These are phyloP conservation scores for Dothiorella sarmentorum DNA, from an alignment of 2,329 filamentous ascomycete species.

Conservation along the genomic window DNA sequence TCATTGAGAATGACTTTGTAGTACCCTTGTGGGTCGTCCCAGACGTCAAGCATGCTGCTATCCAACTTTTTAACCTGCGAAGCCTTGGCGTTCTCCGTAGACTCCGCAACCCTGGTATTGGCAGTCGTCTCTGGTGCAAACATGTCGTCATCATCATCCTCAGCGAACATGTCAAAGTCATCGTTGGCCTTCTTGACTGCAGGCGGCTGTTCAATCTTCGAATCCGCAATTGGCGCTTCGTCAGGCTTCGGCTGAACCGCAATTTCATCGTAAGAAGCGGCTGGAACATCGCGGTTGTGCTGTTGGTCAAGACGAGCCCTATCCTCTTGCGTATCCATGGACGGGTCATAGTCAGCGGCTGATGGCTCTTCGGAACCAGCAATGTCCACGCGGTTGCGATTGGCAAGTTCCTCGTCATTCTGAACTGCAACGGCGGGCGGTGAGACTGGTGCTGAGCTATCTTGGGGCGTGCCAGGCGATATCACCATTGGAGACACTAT, in stretches of 20 bases:
- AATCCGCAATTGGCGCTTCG: constrained; percentile 48
- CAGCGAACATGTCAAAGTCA: constrained; percentile 62
- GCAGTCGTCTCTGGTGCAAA: constrained; percentile 74
- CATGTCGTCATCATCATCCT: constrained; percentile 73
- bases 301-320: constrained; percentile 65
- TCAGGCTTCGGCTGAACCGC: constrained; percentile 51
- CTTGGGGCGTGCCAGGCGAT: constrained; percentile 38
- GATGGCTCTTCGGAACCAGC: constrained; percentile 68
- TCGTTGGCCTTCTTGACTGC: constrained; percentile 43
- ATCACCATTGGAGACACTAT: constrained; percentile 29
- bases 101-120: constrained; percentile 47
- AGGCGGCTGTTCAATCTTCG: constrained; percentile 29
- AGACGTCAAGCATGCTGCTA: constrained; percentile 63
- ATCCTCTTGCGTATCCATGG: constrained; percentile 82
- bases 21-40: constrained; percentile 92
- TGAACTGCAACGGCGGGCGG: constrained; percentile 40
- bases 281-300: not conserved
- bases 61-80: constrained; percentile 55
- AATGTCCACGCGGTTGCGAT: constrained; percentile 27
- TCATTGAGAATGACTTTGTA: constrained; percentile 94
- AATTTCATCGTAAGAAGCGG: constrained; percentile 19
- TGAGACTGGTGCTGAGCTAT: constrained; percentile 37
- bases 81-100: constrained; percentile 30
- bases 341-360: constrained; percentile 91
- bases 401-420: constrained; percentile 40